A percentile compares a stretch with the other conserved stretches of the same genome.
Conservation (phyloP, 148 eudicot genomes). For the Nepenthes gracilis region DNA sequence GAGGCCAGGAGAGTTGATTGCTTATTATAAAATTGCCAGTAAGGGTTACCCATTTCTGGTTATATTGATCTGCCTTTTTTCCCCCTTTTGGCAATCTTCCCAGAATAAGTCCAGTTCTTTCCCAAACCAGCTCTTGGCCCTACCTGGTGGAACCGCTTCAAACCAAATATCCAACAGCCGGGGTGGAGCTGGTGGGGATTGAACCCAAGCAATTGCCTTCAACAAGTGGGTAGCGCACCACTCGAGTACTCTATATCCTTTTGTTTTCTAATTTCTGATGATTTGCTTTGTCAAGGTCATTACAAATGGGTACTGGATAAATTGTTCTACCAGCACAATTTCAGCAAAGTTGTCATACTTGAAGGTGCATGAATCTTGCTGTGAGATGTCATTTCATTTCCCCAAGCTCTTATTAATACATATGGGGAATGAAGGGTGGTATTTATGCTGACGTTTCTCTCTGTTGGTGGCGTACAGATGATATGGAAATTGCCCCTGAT, state of each 20-base stretch:
- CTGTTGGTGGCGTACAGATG: constrained; percentile 45
- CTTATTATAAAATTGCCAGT: constrained; percentile 98
- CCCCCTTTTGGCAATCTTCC: neutral
- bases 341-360: constrained; percentile 79
- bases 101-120: neutral
- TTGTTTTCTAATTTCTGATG: constrained; percentile 1
- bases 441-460: neutral
- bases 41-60: constrained; percentile 15
- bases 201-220: too few relatives aligned
- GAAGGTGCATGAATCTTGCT: constrained; percentile 46
- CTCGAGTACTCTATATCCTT: constrained; percentile 1
- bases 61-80: neutral
- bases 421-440: neutral
- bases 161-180: too few relatives aligned
- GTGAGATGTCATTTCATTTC: neutral
- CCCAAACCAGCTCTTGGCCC: too few relatives aligned
- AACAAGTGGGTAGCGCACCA: neutral
- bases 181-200: too few relatives aligned
- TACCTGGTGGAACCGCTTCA: too few relatives aligned
- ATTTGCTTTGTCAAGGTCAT: constrained; percentile 51
- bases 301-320: constrained; percentile 97
- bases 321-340: constrained; percentile 76
- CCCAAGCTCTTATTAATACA: neutral
- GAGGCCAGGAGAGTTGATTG: constrained; percentile 88
- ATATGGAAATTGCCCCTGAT: constrained; percentile 98